Evolutionary conservation across 1,284 basidiomycete species (phyloP).

Genomic region (Farysia itapuensis): DNA sequence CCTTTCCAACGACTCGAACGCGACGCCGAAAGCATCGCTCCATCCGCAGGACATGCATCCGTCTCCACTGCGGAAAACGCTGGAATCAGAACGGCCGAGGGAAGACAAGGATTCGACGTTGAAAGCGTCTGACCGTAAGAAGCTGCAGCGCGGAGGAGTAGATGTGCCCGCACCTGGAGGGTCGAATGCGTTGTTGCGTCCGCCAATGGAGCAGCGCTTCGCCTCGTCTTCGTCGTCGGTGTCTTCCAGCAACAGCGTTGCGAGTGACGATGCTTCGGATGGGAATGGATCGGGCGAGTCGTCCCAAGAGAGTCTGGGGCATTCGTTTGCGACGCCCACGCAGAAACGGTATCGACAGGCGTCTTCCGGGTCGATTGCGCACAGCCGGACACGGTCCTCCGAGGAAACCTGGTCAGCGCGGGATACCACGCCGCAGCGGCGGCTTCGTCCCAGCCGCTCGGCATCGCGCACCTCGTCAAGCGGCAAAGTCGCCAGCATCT

Average conservation of each 20-base stretch:
- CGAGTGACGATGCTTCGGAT: constrained; percentile 15
- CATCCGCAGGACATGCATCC: not conserved
- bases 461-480: constrained; percentile 1
- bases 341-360: constrained; percentile 8
- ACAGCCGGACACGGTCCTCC: constrained; percentile 16
- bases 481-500: constrained; percentile 11
- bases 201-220: not conserved
- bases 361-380: constrained; percentile 2
- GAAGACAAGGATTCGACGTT: constrained; percentile 27
- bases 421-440: constrained; percentile 6
- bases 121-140: constrained; percentile 37
- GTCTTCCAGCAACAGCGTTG: not conserved
- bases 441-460: constrained; percentile 1
- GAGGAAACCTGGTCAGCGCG: constrained; percentile 4
- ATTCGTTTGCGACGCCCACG: constrained; percentile 1
- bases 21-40: constrained; percentile 30
- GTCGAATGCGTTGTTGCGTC: not conserved
- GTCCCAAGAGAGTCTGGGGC: constrained; percentile 21
- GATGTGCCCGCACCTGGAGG: not conserved
- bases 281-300: constrained; percentile 11
- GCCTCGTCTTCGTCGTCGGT: not conserved
- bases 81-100: not conserved
- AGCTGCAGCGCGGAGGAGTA: constrained; percentile 7
- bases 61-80: constrained; percentile 2
- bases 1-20: constrained; percentile 38